Base-by-base conservation (phyloP, 495 filamentous ascomycete genomes). In the Jackrogersella minutella region DNA sequence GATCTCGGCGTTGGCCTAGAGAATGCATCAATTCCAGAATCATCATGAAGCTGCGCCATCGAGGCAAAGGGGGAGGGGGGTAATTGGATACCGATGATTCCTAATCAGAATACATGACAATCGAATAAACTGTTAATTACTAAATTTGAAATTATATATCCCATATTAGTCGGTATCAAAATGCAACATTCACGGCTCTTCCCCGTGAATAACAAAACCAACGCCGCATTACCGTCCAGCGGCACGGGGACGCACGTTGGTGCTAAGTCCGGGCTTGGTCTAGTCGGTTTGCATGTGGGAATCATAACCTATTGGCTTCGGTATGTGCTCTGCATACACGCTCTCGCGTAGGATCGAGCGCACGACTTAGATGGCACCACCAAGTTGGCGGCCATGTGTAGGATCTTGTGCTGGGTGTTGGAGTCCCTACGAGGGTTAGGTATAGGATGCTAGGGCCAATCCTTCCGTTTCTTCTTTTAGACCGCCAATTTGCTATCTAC, bases 31-130 rank as follows among this genome's bases (percentile, higher is more conserved):
- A 36, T 22, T 28, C 4, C 28, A 36, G 17, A 33, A 7, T 44
- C 2, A 8, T 30, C 10, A 31, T 43, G 36, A 57, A 41, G 30
- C 28, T 43, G 5, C 7, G 9, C 43, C 9, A 31, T 57, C 6
- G 8, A 34, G 36, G 14, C 24, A 11, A 5, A 62, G 17, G 10
- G 54, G 39, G n/a, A 62, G 17, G 10, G 54, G 39, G n/a, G 53
- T 22, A 21, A 16, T 43, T n/a, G 9, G 31, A 56, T 31, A 28
- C n/a, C 41, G n/a, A 16, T 5, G 13, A 16, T 4, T 16, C 22
- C 33, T 41, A 33, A 59, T 47, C 9, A 61, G 51, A 47, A 56
- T 54, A 50, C 34, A 58, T 36, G n/a, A 28, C 53, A 64, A 52
- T 39, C 14, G 16, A 60, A 31, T 40, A 49, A 59, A 26, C n/a